Evolutionary conservation across 495 filamentous ascomycete species (phyloP).

Genomic region (Usnea hakonensis): DNA sequence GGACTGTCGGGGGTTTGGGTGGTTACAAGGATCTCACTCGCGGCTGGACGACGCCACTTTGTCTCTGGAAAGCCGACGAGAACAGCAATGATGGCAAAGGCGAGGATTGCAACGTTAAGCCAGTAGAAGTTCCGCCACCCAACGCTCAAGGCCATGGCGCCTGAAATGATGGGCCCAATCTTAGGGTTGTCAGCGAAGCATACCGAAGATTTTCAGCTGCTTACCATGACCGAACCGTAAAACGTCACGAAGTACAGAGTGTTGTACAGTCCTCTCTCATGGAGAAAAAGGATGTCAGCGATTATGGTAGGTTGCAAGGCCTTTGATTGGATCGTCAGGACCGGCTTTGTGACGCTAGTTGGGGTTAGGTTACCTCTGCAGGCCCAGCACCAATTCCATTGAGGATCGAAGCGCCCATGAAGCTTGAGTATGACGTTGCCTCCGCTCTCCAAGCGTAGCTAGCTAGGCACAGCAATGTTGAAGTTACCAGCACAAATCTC

Average conservation of each 20-base stretch:
- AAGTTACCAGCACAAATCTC: conserved; percentile 50
- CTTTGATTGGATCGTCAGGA: no score
- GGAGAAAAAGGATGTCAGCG: conserved; percentile 58
- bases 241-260: conserved; percentile 55
- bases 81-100: conserved; percentile 38
- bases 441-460: conserved; percentile 52
- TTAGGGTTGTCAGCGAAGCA: conserved; percentile 29
- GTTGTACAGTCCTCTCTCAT: conserved; percentile 58
- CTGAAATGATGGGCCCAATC: conserved; percentile 50
- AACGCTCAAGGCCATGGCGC: conserved; percentile 43
- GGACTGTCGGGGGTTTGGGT: neutral
- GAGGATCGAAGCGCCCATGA: conserved; percentile 53
- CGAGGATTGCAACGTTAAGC: conserved; percentile 45
- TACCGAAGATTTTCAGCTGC: conserved; percentile 8
- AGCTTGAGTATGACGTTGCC: conserved; percentile 48
- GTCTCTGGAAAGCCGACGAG: conserved; percentile 56
- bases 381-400: conserved; percentile 54
- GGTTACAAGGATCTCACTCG: conserved; percentile 16
- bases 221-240: conserved; percentile 37
- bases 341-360: no score
- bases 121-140: conserved; percentile 53
- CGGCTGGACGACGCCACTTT: conserved; percentile 44
- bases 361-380: conserved; percentile 21
- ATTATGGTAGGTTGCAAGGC: conserved; percentile 56
- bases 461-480: conserved; percentile 47